Base-by-base conservation (phyloP, 345 rosid species). In the Eucalyptus erythrocorys region DNA sequence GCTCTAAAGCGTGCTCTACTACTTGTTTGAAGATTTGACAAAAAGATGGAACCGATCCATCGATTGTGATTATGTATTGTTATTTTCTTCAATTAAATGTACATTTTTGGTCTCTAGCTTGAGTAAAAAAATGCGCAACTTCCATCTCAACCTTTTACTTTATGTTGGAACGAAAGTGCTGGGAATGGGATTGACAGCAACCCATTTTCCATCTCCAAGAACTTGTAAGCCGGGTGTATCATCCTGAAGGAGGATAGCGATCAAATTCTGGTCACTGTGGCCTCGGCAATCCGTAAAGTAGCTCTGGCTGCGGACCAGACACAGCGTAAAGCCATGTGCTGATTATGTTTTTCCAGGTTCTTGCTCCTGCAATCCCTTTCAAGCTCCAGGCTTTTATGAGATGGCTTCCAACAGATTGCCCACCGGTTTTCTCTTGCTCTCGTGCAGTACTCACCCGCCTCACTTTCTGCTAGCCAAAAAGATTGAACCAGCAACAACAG, bases 231-330 rank as follows among this genome's bases (percentile, higher is more conserved):
- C 61, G 30, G 61, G 61, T 55, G 27, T 55, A 55, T 55, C 61
- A 24, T 55, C 30, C 61, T 55, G 61, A 55, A 10, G 96, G 86
- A 97, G 97, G 87, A 97, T 68, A 71, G 98, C 95, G 59, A 94
- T 92, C 32, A 93, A 61, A 68, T 94, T 97, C 55, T 97, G 94
- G 59, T 97, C 99, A 17, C 96, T 94, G 85, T 97, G 98, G 48
- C 94, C 96, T 59, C 1, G 98, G 99, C 85, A 96, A 87, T 40
- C 98, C 96, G 30, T 87, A 95, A 15, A 95, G 95, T 24, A 97
- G 93, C 86, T 96, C 96, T 2, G 98, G 99, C 86, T 94, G 91
- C 1, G 98, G 99, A 89, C 98, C 2, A 97, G 99, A 89, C 98
- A 97, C 0, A 97, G 95, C 3, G 97, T 85, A 96, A 89, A 24